These are phyloP conservation scores for Solanum commersonii DNA, from an alignment of 257 asterid genomes.

Conservation along the genomic window DNA sequence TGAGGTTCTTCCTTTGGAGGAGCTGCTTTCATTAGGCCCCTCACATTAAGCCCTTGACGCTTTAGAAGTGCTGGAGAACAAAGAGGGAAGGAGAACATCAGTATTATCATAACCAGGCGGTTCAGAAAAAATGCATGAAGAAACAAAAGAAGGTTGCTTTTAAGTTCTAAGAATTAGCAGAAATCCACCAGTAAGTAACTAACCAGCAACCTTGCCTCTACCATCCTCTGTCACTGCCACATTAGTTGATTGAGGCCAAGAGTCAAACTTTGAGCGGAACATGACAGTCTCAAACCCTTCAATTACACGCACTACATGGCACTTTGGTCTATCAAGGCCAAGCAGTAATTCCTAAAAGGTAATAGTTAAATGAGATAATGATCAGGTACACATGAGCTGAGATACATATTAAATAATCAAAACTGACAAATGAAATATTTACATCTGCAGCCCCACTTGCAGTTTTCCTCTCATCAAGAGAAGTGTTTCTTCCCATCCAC, in stretches of 20 bases:
- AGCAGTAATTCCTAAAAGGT: conserved; percentile 50
- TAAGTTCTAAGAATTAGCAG: background rate
- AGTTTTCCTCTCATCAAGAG: conserved; percentile 87
- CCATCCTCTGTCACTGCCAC: conserved; percentile 88
- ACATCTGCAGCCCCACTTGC: conserved; percentile 83
- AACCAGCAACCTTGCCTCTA: conserved; percentile 98
- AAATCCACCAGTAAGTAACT: conserved; percentile 21
- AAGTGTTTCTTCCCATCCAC: conserved; percentile 95
- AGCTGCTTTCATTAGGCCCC: conserved; percentile 86
- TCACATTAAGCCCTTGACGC: conserved; percentile 94
- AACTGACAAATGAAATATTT: conserved; percentile 27
- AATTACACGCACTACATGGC: conserved; percentile 66
- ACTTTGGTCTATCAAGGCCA: conserved; percentile 52
- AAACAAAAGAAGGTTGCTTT: background rate
- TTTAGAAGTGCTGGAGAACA: conserved; percentile 71
- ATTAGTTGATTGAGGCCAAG: conserved; percentile 74
- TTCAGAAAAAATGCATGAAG: background rate
- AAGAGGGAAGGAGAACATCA: conserved; percentile 1
- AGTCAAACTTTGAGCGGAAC: conserved; percentile 74
- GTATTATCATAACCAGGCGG: background rate
- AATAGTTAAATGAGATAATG: conserved; percentile 3
- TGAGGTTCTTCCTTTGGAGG: conserved; percentile 88
- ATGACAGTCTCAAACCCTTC: conserved; percentile 94
- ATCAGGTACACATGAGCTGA: background rate
- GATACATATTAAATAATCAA: conserved; percentile 3